Conservation (phyloP, 192 early-diverging fungal species). For the Rhizophlyctis rosea region DNA sequence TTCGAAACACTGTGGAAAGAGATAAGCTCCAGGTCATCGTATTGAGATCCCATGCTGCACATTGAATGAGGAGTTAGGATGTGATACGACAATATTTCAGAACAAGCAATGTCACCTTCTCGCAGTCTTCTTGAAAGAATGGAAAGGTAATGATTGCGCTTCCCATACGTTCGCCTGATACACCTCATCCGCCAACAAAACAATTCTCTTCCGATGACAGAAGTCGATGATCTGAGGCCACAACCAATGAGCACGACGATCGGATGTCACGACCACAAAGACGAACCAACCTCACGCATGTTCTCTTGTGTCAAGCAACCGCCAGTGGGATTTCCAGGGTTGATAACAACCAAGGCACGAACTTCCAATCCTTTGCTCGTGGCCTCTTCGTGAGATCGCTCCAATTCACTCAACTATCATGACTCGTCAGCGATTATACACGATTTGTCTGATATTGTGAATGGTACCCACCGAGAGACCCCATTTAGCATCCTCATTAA, state of each 20-base stretch:
- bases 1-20: conserved; percentile 97
- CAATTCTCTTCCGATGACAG: conserved; percentile 75
- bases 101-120: conserved; percentile 50
- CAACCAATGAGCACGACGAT: neutral
- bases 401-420: conserved; percentile 53
- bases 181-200: conserved; percentile 95
- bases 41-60: conserved; percentile 60
- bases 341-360: conserved; percentile 93
- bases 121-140: conserved; percentile 95
- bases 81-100: no score
- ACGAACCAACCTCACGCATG: conserved; percentile 64
- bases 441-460: no score
- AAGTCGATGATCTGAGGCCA: conserved; percentile 70
- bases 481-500: conserved; percentile 87
- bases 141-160: conserved; percentile 76
- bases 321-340: conserved; percentile 98
- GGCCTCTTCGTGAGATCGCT: conserved; percentile 60
- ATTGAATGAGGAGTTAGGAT: no score
- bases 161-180: conserved; percentile 97
- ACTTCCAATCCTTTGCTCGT: conserved; percentile 76
- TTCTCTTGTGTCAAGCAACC: conserved; percentile 77
- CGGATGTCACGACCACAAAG: conserved; percentile 8
- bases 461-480: conserved; percentile 55
- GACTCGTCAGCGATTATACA: neutral
- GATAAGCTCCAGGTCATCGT: conserved; percentile 79